These are phyloP conservation scores for Mallotus japonicus DNA, from an alignment of 441 rosid genomes.

Conservation along the genomic window DNA sequence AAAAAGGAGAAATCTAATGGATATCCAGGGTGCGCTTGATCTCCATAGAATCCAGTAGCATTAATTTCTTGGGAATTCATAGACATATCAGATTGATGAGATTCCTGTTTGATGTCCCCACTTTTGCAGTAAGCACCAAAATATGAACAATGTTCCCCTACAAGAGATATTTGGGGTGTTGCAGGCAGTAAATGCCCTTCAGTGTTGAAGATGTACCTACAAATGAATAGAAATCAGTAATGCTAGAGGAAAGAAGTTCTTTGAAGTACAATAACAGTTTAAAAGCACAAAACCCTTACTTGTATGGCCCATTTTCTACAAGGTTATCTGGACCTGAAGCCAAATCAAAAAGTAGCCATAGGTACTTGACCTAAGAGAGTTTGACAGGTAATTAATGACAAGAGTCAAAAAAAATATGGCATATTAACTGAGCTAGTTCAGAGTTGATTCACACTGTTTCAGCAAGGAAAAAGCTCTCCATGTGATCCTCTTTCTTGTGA, in stretches of 20 bases:
- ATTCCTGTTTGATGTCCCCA: constrained; percentile 36
- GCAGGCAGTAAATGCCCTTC: constrained; percentile 93
- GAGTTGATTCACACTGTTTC: constrained; percentile 67
- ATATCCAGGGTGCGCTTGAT: constrained; percentile 28
- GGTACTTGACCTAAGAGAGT: constrained; percentile 70
- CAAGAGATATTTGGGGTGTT: constrained; percentile 88
- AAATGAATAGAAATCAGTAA: constrained; percentile 10
- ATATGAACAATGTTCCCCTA: constrained; percentile 80
- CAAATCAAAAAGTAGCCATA: constrained; percentile 97
- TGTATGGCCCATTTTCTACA: constrained; percentile 97
- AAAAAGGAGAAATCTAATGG: constrained; percentile 38
- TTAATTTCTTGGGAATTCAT: constrained; percentile 42
- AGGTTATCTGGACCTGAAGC: constrained; percentile 88
- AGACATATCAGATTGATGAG: constrained; percentile 35
- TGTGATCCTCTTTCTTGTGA: constrained; percentile 87
- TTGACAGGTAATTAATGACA: constrained; percentile 5
- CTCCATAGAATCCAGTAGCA: constrained; percentile 35
- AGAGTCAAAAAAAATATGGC: not conserved
- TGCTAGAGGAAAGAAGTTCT: constrained; percentile 7
- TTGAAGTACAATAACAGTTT: constrained; percentile 9
- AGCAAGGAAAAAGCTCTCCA: constrained; percentile 99
- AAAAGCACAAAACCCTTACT: constrained; percentile 46
- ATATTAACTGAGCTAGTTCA: constrained; percentile 14
- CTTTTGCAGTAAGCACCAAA: constrained; percentile 73
- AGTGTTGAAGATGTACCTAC: constrained; percentile 82